Evolutionary conservation across 345 rosid genomes (phyloP).

Genomic region (Syzygium grande): DNA sequence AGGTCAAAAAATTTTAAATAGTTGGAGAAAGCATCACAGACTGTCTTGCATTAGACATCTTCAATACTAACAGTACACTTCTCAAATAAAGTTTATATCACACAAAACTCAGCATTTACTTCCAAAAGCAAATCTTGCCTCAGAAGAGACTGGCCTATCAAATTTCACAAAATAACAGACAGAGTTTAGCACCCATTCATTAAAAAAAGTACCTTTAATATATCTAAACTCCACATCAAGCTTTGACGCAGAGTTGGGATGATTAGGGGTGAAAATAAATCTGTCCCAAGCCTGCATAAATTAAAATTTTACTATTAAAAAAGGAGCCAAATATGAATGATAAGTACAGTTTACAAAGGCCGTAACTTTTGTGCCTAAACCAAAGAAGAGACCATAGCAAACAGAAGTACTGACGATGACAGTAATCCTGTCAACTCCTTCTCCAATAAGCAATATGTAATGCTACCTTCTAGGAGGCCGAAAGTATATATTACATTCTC

Average conservation of each 20-base stretch:
- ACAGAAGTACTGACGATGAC: neutral
- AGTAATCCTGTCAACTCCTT: neutral
- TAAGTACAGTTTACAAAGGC: neutral
- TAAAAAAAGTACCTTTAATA: conserved; percentile 43
- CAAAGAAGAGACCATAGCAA: neutral
- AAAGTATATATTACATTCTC: neutral
- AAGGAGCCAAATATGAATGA: neutral
- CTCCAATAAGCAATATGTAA: neutral
- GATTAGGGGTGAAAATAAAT: conserved; percentile 51
- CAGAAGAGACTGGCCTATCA: neutral
- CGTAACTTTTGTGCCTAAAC: neutral
- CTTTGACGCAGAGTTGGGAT: conserved; percentile 59
- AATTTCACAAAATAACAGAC: neutral
- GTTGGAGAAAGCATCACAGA: neutral
- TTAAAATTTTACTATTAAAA: neutral
- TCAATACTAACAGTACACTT: neutral
- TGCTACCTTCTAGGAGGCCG: neutral
- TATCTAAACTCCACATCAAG: conserved; percentile 55
- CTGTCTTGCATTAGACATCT: neutral
- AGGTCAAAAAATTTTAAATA: neutral
- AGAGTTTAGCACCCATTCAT: neutral
- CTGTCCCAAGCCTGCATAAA: conserved; percentile 48
- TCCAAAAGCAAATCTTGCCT: neutral
- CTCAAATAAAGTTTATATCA: neutral
- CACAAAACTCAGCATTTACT: neutral